A percentile compares a stretch with the other conserved stretches of the same genome.
These are phyloP conservation scores for Exserohilum rostratum DNA, from an alignment of 2,329 filamentous ascomycete genomes.

Conservation along the genomic window DNA sequence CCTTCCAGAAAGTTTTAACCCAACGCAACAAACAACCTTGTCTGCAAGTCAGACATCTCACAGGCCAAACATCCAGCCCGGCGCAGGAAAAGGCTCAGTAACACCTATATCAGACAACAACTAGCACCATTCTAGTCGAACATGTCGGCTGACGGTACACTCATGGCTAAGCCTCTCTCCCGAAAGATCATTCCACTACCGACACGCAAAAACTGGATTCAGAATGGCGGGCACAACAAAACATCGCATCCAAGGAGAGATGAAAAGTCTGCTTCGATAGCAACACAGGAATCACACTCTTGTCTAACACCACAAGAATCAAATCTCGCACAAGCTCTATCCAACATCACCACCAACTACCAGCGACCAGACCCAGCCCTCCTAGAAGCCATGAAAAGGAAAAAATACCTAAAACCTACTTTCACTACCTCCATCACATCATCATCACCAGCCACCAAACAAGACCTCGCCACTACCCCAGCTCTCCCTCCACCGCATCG, in stretches of 20 bases:
- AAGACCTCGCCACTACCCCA: neutral
- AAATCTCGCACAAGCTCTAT: neutral
- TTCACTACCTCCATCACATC: no score
- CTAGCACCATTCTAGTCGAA: neutral
- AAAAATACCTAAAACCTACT: neutral
- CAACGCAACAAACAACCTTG: neutral
- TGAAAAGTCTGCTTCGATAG: neutral
- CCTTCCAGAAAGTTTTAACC: neutral
- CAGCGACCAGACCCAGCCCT: constrained; percentile 2
- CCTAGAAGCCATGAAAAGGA: neutral
- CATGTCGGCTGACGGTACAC: neutral
- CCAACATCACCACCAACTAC: constrained; percentile 4
- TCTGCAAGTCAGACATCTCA: neutral
- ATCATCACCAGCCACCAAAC: neutral
- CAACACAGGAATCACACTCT: neutral
- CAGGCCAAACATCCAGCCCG: neutral
- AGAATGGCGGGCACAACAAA: neutral
- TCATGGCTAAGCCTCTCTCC: neutral
- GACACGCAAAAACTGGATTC: no score
- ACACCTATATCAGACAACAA: neutral
- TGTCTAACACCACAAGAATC: neutral
- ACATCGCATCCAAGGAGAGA: neutral
- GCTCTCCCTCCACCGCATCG: neutral
- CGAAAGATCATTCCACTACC: neutral
- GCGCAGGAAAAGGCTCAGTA: neutral